Percentiles rank a stretch among this genome's conserved stretches.
These are phyloP conservation scores for Amphicarpaea edgeworthii DNA, from an alignment of 306 rosid genomes.

Conservation along the genomic window DNA sequence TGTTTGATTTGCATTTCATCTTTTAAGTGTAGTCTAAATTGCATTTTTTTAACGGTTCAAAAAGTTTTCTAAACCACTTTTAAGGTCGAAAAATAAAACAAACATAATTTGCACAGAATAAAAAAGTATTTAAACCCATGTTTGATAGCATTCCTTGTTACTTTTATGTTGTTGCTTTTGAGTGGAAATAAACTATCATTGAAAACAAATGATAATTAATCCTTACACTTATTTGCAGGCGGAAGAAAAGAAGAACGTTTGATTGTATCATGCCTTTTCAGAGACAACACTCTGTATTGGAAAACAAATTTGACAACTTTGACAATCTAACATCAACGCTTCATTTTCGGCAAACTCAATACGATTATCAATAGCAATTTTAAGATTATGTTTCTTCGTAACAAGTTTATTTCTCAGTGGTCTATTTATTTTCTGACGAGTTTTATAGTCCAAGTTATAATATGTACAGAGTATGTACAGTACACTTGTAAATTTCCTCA, in stretches of 20 bases:
- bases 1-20: too few relatives aligned
- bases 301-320: constrained; percentile 34
- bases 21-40: too few relatives aligned
- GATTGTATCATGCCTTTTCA: constrained; percentile 8
- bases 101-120: too few relatives aligned
- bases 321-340: constrained; percentile 34
- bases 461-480: constrained; percentile 41
- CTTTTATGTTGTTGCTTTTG: constrained; percentile 27
- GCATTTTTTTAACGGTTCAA: too few relatives aligned
- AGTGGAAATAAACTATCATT: constrained; percentile 31
- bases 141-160: constrained; percentile 8
- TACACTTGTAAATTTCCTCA: constrained; percentile 44
- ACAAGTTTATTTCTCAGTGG: constrained; percentile 5
- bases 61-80: too few relatives aligned
- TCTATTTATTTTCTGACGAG: neutral
- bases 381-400: constrained; percentile 11
- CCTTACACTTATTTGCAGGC: constrained; percentile 52
- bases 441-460: constrained; percentile 37
- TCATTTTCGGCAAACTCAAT: constrained; percentile 24
- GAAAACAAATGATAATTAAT: neutral
- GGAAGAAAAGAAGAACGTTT: constrained; percentile 53
- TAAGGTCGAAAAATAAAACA: too few relatives aligned
- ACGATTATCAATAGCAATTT: neutral
- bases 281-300: constrained; percentile 14
- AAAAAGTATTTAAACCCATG: too few relatives aligned